Percentiles rank a stretch among this genome's conserved stretches.
phyloP scores from a whole-genome alignment of 805 yeast genomes.

The Hermanozyma aechmeae region DNA sequence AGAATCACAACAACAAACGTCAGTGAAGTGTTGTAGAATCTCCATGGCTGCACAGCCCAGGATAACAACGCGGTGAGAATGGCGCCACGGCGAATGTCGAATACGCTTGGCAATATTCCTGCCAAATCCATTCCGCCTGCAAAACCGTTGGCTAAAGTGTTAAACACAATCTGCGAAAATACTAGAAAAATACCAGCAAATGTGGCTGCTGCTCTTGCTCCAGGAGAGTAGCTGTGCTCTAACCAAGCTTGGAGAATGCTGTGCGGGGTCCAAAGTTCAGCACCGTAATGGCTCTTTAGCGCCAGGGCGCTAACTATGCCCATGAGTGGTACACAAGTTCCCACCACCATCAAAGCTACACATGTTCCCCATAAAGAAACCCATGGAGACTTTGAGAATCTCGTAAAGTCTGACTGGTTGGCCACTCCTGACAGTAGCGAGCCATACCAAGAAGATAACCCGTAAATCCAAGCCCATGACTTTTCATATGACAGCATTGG shows the following conservation, averaged over 20 bases:
- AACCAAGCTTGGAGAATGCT: slow-evolving; percentile 1
- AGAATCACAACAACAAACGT: background rate
- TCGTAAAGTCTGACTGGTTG: slow-evolving; percentile 4
- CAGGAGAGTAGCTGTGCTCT: background rate
- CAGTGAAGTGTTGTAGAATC: slow-evolving; percentile 1
- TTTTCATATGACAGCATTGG: too few species aligned
- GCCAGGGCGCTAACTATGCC: slow-evolving; percentile 1
- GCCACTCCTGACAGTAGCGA: slow-evolving; percentile 5
- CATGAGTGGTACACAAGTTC: slow-evolving; percentile 6
- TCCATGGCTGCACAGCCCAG: slow-evolving; percentile 1
- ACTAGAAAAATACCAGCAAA: background rate
- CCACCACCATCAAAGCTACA: slow-evolving; percentile 1
- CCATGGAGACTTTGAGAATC: slow-evolving; percentile 1
- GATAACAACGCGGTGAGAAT: slow-evolving; percentile 3
- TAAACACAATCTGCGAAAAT: background rate
- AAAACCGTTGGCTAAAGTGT: slow-evolving; percentile 15
- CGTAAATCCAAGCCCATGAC: slow-evolving; percentile 34
- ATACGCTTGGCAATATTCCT: background rate
- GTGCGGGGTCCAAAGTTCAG: slow-evolving; percentile 1
- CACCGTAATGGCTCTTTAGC: background rate
- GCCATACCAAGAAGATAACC: slow-evolving; percentile 28
- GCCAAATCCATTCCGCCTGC: slow-evolving; percentile 1
- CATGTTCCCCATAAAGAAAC: background rate
- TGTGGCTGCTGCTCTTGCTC: too few species aligned
- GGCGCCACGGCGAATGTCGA: background rate